These are phyloP conservation scores for Chrysochromulina parva DNA, from an alignment of 78 protist genomes.

Conservation along the genomic window DNA sequence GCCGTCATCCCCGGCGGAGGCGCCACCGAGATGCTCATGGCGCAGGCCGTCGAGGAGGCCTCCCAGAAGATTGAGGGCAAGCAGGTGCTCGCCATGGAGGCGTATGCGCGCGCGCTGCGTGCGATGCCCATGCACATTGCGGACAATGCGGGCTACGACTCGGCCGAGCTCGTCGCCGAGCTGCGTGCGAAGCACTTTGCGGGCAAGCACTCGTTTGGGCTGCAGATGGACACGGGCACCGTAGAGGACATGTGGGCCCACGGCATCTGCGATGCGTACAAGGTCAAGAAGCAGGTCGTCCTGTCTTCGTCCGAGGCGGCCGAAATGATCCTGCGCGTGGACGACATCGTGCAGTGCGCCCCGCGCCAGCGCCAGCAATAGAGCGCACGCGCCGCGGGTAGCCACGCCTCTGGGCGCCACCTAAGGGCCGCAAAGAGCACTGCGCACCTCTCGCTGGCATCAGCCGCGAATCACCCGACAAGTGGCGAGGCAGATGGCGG, in stretches of 20 bases:
- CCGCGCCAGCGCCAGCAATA: conserved; percentile 82
- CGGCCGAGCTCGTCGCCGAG: conserved; percentile 81
- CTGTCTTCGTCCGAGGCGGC: conserved; percentile 97
- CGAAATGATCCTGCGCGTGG: conserved; percentile 98
- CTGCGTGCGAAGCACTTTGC: conserved; percentile 15
- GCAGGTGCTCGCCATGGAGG: conserved; percentile 96
- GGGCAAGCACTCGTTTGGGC: background rate
- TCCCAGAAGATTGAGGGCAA: conserved; percentile 91
- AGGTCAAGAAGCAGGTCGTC: conserved; percentile 77
- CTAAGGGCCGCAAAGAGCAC: too few species aligned
- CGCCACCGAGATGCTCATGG: conserved; percentile 93
- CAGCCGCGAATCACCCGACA: too few species aligned
- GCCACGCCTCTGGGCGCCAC: too few species aligned
- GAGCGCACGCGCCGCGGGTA: too few species aligned
- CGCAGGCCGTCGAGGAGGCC: conserved; percentile 87
- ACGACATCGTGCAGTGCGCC: conserved; percentile 88
- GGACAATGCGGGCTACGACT: conserved; percentile 96
- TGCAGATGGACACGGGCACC: conserved; percentile 86
- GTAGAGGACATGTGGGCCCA: conserved; percentile 84
- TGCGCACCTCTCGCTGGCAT: too few species aligned
- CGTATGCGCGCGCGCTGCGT: conserved; percentile 93
- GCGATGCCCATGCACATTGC: conserved; percentile 92
- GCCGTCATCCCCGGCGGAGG: conserved; percentile 96
- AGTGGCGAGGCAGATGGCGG: too few species aligned
- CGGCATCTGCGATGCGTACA: conserved; percentile 91